phyloP scores from a whole-genome alignment of 305 asterid species.

The Fraxinus angustifolia region DNA sequence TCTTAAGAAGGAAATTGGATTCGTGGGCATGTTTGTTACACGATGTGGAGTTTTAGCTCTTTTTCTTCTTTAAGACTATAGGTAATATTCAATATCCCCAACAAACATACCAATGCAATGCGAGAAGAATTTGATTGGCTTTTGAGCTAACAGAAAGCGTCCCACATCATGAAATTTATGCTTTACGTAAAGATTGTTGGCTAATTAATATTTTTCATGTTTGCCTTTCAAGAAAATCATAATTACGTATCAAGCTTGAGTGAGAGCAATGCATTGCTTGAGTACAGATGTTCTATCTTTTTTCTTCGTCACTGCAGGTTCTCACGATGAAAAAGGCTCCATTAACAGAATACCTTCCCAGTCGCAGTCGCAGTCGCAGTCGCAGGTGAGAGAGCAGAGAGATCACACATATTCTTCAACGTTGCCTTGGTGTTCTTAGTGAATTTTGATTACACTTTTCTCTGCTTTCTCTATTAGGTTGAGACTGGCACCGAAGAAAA shows the following conservation, averaged over 20 bases:
- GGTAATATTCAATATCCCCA: background rate
- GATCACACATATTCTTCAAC: background rate
- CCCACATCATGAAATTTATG: background rate
- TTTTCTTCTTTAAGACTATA: background rate
- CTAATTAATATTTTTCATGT: background rate
- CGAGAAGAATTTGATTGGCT: background rate
- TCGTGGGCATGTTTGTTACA: background rate
- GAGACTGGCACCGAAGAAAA: constrained; percentile 28
- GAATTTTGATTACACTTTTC: background rate
- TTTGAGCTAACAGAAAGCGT: background rate
- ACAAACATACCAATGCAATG: background rate
- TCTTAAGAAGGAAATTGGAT: background rate
- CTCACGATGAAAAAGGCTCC: constrained; percentile 29
- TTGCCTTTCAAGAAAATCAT: background rate
- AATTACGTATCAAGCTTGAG: background rate
- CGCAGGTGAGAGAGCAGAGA: constrained; percentile 34
- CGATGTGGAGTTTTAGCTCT: background rate
- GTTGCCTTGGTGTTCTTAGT: background rate
- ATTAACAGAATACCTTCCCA: constrained; percentile 24
- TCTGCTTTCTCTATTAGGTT: constrained; percentile 6
- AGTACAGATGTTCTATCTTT: background rate
- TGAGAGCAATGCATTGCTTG: background rate
- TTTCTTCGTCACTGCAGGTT: constrained; percentile 29
- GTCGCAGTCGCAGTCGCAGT: constrained; percentile 22
- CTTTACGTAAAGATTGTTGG: background rate